Evolutionary conservation across 495 filamentous ascomycete genomes (phyloP), one percentile per base, ranked within the genome.

Genomic region (Physcia stellaris): DNA sequence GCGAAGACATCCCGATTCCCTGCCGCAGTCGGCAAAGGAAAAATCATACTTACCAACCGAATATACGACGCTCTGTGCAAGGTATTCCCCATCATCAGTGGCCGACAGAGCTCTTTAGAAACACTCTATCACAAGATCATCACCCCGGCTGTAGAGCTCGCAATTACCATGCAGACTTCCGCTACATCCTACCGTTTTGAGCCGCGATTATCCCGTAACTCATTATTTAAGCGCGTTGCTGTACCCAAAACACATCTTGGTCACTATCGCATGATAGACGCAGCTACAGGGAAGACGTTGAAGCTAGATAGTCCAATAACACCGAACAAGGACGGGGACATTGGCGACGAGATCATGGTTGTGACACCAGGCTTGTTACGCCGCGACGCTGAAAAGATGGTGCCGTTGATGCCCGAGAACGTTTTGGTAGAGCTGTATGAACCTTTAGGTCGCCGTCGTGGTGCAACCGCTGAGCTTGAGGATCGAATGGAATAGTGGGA

Each of bases 161-260:
- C 47, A 0, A 35, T 3, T 6, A 42, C 18, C n/a, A 41, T 49
- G 15, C 39, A 46, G 16, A 26, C 21, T 11, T 46, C 47, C 3
- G 4, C 37, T 13, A 19, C 30, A 1, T 6, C n/a, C 6, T 48
- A 44, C 16, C 6, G 6, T 5, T 39, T 34, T 13, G 10, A 18
- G 0, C 36, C 39, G 1, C 12, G 11, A 1, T 2, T n/a, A 16
- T n/a, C 16, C 3, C 27, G 6, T 1, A 6, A 27, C 18, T 24
- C 5, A 4, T 6, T 18, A 22, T 27, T 29, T 17, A 24, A 30
- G 11, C 17, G 20, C 24, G 6, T 16, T 6, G 22, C 30, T 26
- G 21, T n/a, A 19, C 22, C n/a, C 6, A 4, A 33, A 5, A 22
- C 4, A 11, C 7, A 0, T 16, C 15, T 10, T 32, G 18, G 35